Conservation (phyloP, 2,329 filamentous ascomycete genomes). For the Ustilaginoidea virens region DNA sequence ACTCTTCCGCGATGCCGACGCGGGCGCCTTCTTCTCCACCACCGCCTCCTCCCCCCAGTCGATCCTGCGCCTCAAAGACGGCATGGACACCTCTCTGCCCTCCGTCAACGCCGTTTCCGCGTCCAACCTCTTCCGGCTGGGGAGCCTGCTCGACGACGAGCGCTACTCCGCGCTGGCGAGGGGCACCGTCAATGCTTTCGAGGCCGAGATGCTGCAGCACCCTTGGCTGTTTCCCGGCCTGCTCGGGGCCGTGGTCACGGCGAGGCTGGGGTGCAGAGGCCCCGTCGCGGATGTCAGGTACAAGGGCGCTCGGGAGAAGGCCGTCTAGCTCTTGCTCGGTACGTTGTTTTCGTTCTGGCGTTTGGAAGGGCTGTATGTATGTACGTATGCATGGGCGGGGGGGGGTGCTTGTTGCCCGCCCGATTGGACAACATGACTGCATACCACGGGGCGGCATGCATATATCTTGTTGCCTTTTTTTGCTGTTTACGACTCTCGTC, state of each 20-base stretch:
- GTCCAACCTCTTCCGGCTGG: slow-evolving; percentile 71
- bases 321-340: no score
- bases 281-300: slow-evolving; percentile 13
- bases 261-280: slow-evolving; percentile 49
- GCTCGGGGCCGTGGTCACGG: slow-evolving; percentile 59
- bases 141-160: slow-evolving; percentile 50
- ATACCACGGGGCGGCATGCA: no score
- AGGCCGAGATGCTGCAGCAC: slow-evolving; percentile 82
- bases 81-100: slow-evolving; percentile 84
- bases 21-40: slow-evolving; percentile 61
- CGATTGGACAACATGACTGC: no score
- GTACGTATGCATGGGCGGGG: no score
- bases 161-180: slow-evolving; percentile 49
- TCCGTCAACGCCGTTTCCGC: slow-evolving; percentile 82
- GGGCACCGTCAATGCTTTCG: slow-evolving; percentile 70
- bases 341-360: no score
- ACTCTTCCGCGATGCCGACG: slow-evolving; percentile 58
- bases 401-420: no score
- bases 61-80: slow-evolving; percentile 81
- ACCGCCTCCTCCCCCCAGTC: slow-evolving; percentile 45
- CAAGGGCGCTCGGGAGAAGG: slow-evolving; percentile 7
- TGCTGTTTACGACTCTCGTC: no score
- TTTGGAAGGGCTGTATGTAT: no score
- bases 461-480: no score
- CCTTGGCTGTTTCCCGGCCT: slow-evolving; percentile 82